A percentile compares a stretch with the other conserved stretches of the same genome.
These are phyloP conservation scores for Ganoderma boninense DNA, from an alignment of 1,284 basidiomycete species.

Conservation along the genomic window DNA sequence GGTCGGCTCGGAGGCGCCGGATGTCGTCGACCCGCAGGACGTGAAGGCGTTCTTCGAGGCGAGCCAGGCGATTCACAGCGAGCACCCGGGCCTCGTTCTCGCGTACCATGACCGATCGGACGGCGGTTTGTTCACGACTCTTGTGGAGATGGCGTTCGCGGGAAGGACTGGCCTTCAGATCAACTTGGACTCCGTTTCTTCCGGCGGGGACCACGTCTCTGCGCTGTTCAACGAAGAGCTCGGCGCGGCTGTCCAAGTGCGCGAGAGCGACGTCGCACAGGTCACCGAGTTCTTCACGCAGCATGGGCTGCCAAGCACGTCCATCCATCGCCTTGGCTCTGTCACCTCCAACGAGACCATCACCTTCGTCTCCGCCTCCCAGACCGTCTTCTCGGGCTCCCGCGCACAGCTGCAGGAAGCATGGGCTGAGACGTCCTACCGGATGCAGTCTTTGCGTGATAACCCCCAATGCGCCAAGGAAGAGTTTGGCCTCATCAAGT, in stretches of 20 bases:
- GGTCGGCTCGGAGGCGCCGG: conserved; percentile 88
- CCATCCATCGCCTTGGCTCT: conserved; percentile 81
- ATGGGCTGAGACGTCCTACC: conserved; percentile 96
- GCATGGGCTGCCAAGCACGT: conserved; percentile 76
- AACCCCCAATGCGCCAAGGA: conserved; percentile 81
- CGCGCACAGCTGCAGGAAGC: conserved; percentile 81
- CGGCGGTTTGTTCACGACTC: conserved; percentile 91
- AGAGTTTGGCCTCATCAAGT: conserved; percentile 84
- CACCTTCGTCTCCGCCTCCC: conserved; percentile 62
- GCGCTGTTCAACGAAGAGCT: conserved; percentile 97
- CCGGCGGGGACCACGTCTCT: conserved; percentile 63
- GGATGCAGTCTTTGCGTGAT: conserved; percentile 92
- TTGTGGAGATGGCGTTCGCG: conserved; percentile 98
- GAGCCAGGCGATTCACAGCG: conserved; percentile 72
- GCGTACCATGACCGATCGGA: conserved; percentile 99
- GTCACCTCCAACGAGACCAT: conserved; percentile 74
- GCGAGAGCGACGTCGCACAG: conserved; percentile 62
- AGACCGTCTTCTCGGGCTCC: conserved; percentile 69
- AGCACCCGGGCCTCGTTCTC: conserved; percentile 73
- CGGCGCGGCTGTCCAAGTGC: conserved; percentile 92
- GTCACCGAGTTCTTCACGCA: conserved; percentile 72
- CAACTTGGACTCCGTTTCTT: conserved; percentile 66
- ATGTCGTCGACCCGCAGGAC: conserved; percentile 85
- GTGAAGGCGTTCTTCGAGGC: conserved; percentile 90
- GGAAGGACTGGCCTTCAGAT: conserved; percentile 84